Evolutionary conservation across 805 yeast species (phyloP).

Genomic region (Metschnikowia orientalis): DNA sequence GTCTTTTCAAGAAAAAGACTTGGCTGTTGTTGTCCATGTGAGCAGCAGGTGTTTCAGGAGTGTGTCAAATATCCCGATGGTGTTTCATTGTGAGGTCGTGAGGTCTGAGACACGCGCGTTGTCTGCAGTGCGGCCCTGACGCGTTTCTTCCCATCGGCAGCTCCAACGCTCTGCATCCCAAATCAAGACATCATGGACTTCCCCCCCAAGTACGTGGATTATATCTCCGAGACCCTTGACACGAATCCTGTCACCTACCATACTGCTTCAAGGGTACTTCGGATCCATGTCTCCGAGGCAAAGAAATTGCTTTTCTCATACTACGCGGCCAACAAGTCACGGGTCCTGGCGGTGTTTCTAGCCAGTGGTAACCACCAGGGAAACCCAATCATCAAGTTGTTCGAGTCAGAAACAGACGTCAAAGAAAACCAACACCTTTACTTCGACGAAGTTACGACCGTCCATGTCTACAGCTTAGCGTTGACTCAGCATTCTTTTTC

Average conservation of each 20-base stretch:
- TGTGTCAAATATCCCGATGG: too few species aligned
- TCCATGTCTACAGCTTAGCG: slow-evolving; percentile 39
- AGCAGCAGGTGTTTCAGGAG: too few species aligned
- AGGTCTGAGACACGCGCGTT: too few species aligned
- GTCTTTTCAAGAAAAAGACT: too few species aligned
- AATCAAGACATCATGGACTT: slow-evolving; percentile 33
- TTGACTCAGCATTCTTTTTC: slow-evolving; percentile 15
- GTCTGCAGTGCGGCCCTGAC: too few species aligned
- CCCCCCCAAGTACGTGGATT: slow-evolving; percentile 26
- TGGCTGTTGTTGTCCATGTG: too few species aligned
- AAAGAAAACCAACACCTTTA: slow-evolving; percentile 18
- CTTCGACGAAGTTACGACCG: slow-evolving; percentile 28
- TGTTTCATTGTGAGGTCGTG: too few species aligned
- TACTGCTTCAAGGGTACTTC: slow-evolving; percentile 36
- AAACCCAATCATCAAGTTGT: slow-evolving; percentile 18
- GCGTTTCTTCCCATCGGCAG: too few species aligned
- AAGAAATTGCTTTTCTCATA: slow-evolving; percentile 37
- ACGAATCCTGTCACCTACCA: slow-evolving; percentile 35
- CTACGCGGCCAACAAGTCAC: slow-evolving; percentile 31
- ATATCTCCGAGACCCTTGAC: slow-evolving; percentile 21
- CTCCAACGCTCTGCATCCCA: background rate
- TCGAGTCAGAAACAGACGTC: slow-evolving; percentile 22
- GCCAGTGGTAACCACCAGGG: slow-evolving; percentile 33
- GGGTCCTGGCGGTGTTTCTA: slow-evolving; percentile 38
- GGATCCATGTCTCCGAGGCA: slow-evolving; percentile 36